Evolutionary conservation across 495 filamentous ascomycete species (phyloP).

Genomic region (Bombardia bombarda): DNA sequence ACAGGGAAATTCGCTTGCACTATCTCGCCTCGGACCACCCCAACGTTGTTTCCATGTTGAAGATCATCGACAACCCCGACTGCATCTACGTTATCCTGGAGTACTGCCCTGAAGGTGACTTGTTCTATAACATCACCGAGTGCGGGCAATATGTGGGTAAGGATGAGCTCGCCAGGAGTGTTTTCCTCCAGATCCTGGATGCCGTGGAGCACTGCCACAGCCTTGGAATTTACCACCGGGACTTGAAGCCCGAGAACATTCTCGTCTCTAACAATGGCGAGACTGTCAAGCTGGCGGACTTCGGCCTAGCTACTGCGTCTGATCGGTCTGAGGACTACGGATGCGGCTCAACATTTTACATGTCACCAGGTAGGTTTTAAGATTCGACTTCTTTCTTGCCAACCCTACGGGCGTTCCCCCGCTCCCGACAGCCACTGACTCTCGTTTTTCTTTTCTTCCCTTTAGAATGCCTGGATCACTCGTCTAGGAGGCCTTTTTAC

Average conservation of each 20-base stretch:
- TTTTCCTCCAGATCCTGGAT: slow-evolving; percentile 95
- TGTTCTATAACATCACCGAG: slow-evolving; percentile 97
- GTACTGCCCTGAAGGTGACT: slow-evolving; percentile 93
- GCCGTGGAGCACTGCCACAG: slow-evolving; percentile 94
- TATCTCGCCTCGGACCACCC: slow-evolving; percentile 79
- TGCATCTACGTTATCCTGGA: slow-evolving; percentile 97
- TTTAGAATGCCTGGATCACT: slow-evolving; percentile 87
- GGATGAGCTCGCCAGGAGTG: slow-evolving; percentile 75
- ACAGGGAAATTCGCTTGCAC: slow-evolving; percentile 86
- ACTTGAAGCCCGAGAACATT: slow-evolving; percentile 98
- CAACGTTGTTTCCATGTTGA: slow-evolving; percentile 88
- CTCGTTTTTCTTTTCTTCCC: slow-evolving; percentile 14
- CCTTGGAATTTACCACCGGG: slow-evolving; percentile 91
- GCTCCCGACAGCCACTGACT: slow-evolving; percentile 19
- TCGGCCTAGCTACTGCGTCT: slow-evolving; percentile 85
- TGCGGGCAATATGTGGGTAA: slow-evolving; percentile 86
- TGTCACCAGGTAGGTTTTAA: slow-evolving; percentile 81
- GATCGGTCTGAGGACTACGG: slow-evolving; percentile 86
- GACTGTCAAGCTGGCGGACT: slow-evolving; percentile 93
- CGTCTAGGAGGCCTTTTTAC: slow-evolving; percentile 75
- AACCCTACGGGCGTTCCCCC: not conserved
- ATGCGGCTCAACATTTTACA: slow-evolving; percentile 98
- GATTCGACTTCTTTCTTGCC: not conserved
- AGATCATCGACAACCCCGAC: slow-evolving; percentile 87
- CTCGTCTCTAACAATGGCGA: slow-evolving; percentile 80